Evolutionary conservation across 1,284 basidiomycete genomes (phyloP), one percentile per base, ranked within the genome.

Genomic region (Phylloboletellus chloephorus): DNA sequence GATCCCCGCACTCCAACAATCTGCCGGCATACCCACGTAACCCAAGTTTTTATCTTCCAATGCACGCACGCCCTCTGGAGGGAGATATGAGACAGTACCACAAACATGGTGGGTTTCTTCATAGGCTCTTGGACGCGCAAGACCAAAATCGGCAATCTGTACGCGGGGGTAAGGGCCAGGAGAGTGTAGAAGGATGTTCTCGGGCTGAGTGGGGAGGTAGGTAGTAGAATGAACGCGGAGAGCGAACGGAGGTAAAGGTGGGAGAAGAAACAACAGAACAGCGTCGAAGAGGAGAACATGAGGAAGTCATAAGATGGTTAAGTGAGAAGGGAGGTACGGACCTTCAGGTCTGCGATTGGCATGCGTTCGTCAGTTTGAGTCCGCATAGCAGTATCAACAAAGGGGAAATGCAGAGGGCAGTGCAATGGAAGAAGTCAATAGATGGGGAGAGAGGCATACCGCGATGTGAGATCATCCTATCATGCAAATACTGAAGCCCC

Each of bases 141-240:
- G 76, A 5, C 90, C 90, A 57, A 93, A 91, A 61, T 93, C 89
- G 12, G 84, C 88, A 28, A 93, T 82, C 43, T 88, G 72, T 30
- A 91, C 77, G 29, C 82, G 80, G 33, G 89, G 90, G 57, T 87
- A 92, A 2, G 83, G 75, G 2, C 83, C 83, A 7, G 85, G 81
- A 3, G 74, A 70, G 50, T 79, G 69, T 3, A 94, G 71, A 7
- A 94, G 69, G 40, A 93, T 82, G 52, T 93, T 93, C 64, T 93
- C 89, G 24, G 88, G 88, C 84, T 88, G 48, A 30, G 17, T 43
- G 28, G 29, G 7, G 15, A 26, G 16, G 11, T 13, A 19, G 10
- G 25, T 8, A 6, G 39, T n/a, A 11, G n/a, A 17, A 16, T 5
- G 22, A 15, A 24, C 15, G 13, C 10, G 9, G 15, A 24, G 24